phyloP scores from a whole-genome alignment of 352 stramenopile species.

The Phytophthora podocarpi region DNA sequence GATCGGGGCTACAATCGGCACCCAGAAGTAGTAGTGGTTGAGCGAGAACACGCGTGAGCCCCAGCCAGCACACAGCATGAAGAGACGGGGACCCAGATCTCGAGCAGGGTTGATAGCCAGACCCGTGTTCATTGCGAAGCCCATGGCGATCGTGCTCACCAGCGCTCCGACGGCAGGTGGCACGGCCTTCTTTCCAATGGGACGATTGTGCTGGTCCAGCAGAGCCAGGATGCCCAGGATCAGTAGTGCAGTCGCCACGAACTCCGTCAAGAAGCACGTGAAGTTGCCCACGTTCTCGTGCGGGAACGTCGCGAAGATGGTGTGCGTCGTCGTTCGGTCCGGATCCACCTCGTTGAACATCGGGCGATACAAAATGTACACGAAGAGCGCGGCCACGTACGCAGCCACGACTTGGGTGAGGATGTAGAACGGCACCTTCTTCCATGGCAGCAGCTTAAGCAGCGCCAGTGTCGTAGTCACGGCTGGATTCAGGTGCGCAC shows the following conservation, averaged over 20 bases:
- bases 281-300: constrained; percentile 32
- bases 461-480: constrained; percentile 31
- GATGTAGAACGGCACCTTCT: constrained; percentile 40
- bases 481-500: constrained; percentile 39
- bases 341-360: constrained; percentile 45
- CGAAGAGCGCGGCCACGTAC: constrained; percentile 33
- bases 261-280: constrained; percentile 44
- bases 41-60: constrained; percentile 48
- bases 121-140: constrained; percentile 33
- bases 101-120: constrained; percentile 46
- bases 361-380: constrained; percentile 45
- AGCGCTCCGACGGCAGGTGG: constrained; percentile 21
- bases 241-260: constrained; percentile 37
- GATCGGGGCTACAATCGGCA: constrained; percentile 53
- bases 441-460: constrained; percentile 37
- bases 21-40: constrained; percentile 59
- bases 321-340: constrained; percentile 28
- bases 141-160: constrained; percentile 30
- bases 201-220: constrained; percentile 39
- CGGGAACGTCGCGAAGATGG: constrained; percentile 46
- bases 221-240: constrained; percentile 36
- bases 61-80: constrained; percentile 49
- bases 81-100: constrained; percentile 46
- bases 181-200: constrained; percentile 23
- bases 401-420: constrained; percentile 35